Base-by-base conservation (phyloP, 1,284 basidiomycete species). In the Pseudozyma hubeiensis region DNA sequence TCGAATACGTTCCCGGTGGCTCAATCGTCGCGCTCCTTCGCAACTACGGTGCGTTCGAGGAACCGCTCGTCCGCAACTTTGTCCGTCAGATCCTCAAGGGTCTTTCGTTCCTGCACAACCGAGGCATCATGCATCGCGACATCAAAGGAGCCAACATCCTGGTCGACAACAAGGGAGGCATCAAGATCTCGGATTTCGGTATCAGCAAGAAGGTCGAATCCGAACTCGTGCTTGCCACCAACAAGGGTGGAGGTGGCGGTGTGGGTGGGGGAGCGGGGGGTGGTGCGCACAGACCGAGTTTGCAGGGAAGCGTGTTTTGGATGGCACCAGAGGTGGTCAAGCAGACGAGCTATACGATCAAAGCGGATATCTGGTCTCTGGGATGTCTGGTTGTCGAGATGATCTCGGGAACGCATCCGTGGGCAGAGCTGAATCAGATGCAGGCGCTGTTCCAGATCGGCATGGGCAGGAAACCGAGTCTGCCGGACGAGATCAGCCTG, bases 81-180 rank as follows among this genome's bases (percentile, higher is more conserved):
- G 92, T 96, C 33, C 89, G 92, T 11, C 97, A 99, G 85, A 98
- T 98, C 76, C 87, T 98, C 31, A 90, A 91, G 40, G 97, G 97
- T 5, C 88, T 99, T 45, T 89, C 90, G 75, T 99, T 98, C 81
- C 88, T 99, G 9, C 97, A 99, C 82, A 91, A 92, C 75, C 89
- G 92, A 9, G 94, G 93, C 77, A 98, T 99, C 84, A 94, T 99
- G 62, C 96, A 99, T 85, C 92, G 96, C 30, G 96, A 99, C 82
- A 98, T 99, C 87, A 99, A 98, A 82, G 96, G 96, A 29, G 96
- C 93, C 44, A 98, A 99, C 84, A 97, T 99, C 64, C 89, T 99
- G 57, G 95, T 98, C 11, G 96, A 99, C 85, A 98, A 98, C 87
- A 97, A 97, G 85, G 94, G 95, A 8, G 94, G 94, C 10, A 92